Evolutionary conservation across 2,329 filamentous ascomycete species (phyloP), one percentile per base, ranked within the genome.

Genomic region (Ciborinia camelliae): DNA sequence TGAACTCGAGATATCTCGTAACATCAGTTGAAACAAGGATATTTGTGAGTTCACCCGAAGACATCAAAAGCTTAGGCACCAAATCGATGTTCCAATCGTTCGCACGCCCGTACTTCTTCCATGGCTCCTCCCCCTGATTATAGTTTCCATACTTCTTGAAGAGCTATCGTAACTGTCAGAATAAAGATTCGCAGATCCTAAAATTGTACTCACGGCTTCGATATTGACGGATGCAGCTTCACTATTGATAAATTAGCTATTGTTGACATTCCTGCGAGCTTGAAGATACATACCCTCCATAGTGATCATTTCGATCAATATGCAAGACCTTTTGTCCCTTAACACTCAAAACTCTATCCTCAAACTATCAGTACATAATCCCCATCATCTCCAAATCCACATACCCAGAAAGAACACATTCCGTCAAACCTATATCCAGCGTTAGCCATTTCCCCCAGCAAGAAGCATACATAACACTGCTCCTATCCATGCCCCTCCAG

Each of bases 21-120:
- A 92, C 90, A 73, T 97, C 92, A 79, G 94, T 98, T 60, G 93
- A 97, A 69, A 97, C 92, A 76, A 99, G 88, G 75, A 99, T 97
- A 81, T 98, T 98, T 77, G 94, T 98, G 76, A 99, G 84, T 81
- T 99, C 94, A 79, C 95, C 95, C 69, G 96, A 97, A 67, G 94
- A 92, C 93, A 99, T 98, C 78, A 99, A 86, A 75, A 99, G 89
- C 85, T 99, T 99, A 72, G 95, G 94, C 57, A 99, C 93, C 68
- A 99, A 86, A 77, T 99, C 96, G 79, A 99, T 96, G 84, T 97
- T 98, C 95, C 95, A 99, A 85, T 98, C 94, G 81, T 97, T 97
- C 77, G 88, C 83, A 67, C 95, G 90, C 73, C 94, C 94, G 78
- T 97, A 98, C 80, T 97, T 93, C 84, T 96, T 94, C 95, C 95